Conservation (phyloP, 495 filamentous ascomycete species). For the Physcia stellaris region DNA sequence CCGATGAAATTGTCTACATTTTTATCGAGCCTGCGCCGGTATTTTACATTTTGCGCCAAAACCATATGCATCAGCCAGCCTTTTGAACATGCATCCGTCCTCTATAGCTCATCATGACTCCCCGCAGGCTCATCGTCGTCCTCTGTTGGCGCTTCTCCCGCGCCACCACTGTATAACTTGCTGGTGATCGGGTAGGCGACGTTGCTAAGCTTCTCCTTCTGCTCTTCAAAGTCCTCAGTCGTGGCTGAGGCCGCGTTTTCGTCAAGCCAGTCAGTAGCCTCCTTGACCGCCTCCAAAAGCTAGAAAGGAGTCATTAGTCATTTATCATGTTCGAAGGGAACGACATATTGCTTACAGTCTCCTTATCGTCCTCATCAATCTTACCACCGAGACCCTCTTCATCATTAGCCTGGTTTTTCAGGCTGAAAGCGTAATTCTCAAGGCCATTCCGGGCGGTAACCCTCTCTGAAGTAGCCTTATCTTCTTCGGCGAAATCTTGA, state of each 20-base stretch:
- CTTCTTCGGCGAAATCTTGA: constrained; percentile 96
- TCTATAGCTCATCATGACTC: constrained; percentile 93
- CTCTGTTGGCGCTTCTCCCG: constrained; percentile 37
- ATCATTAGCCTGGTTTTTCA: constrained; percentile 98
- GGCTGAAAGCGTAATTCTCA: constrained; percentile 90
- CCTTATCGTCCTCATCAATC: constrained; percentile 98
- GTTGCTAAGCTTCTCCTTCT: constrained; percentile 95
- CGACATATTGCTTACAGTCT: constrained; percentile 46
- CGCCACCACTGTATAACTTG: constrained; percentile 74
- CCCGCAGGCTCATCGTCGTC: constrained; percentile 55
- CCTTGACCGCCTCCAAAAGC: constrained; percentile 94
- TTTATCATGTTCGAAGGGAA: not conserved
- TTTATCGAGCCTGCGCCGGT: not conserved
- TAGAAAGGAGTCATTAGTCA: constrained; percentile 16
- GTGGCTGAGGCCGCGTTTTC: constrained; percentile 81
- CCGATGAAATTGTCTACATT: too few relatives aligned
- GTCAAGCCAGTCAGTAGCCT: constrained; percentile 92
- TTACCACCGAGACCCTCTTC: constrained; percentile 94
- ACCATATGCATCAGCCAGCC: constrained; percentile 5
- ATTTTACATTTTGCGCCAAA: not conserved
- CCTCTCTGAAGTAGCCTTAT: constrained; percentile 90
- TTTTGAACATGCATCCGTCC: not conserved
- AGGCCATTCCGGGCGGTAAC: constrained; percentile 93
- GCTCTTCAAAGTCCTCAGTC: constrained; percentile 94
- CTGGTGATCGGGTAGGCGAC: constrained; percentile 98